Evolutionary conservation across 306 rosid genomes (phyloP).

Genomic region (Mucuna pruriens): DNA sequence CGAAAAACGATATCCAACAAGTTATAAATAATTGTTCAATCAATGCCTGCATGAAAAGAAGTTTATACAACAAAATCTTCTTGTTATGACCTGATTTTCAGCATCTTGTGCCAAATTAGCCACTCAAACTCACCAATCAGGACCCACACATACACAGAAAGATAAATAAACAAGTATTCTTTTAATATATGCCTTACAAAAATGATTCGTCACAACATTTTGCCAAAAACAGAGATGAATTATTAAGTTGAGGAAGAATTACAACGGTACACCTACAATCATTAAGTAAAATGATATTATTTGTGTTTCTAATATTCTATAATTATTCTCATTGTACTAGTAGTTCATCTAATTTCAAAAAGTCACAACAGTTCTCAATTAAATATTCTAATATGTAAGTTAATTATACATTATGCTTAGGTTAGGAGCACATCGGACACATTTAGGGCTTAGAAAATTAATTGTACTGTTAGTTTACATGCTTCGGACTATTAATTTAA

Average conservation of each 20-base stretch:
- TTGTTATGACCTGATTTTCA: neutral
- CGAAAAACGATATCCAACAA: neutral
- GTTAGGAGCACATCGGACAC: neutral
- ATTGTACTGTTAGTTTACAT: neutral
- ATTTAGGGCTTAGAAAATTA: neutral
- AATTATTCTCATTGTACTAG: too few relatives aligned
- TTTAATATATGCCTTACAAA: too few relatives aligned
- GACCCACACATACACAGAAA: neutral
- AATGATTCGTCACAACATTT: too few relatives aligned
- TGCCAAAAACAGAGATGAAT: too few relatives aligned
- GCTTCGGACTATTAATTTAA: neutral
- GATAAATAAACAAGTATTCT: too few relatives aligned
- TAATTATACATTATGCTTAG: neutral
- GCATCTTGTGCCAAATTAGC: neutral
- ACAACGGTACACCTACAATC: too few relatives aligned
- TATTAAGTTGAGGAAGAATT: too few relatives aligned
- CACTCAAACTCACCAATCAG: neutral
- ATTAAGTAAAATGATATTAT: too few relatives aligned
- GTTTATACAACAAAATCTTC: neutral
- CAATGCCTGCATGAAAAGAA: slow-evolving; percentile 16
- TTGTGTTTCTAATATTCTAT: too few relatives aligned
- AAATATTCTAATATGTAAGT: neutral
- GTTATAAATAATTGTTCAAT: slow-evolving; percentile 22
- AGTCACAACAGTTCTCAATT: neutral
- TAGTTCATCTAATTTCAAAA: neutral